phyloP scores from a whole-genome alignment of 2,329 filamentous ascomycete species.

The Chaetomium globosum region DNA sequence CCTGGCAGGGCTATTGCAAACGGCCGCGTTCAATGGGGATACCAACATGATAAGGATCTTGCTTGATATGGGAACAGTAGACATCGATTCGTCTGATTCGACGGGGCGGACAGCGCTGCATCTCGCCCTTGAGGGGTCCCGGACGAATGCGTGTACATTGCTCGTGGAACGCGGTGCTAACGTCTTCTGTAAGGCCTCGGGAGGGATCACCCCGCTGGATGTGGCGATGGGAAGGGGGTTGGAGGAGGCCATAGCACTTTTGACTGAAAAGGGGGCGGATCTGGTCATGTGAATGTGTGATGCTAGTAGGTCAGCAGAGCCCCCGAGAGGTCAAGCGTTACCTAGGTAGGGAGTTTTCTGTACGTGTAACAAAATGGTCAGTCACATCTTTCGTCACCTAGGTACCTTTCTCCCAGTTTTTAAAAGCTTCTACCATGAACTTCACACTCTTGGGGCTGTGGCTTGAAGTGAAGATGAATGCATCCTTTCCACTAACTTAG shows the following conservation, averaged over 20 bases:
- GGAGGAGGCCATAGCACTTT: constrained; percentile 33
- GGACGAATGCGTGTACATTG: constrained; percentile 28
- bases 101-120: constrained; percentile 34
- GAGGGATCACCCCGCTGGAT: constrained; percentile 30
- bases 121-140: constrained; percentile 31
- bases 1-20: constrained; percentile 32
- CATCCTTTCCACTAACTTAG: background rate
- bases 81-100: constrained; percentile 29
- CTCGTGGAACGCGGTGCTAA: constrained; percentile 31
- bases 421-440: no score
- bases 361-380: no score
- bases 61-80: constrained; percentile 30
- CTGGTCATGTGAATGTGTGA: constrained; percentile 30
- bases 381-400: no score
- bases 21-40: constrained; percentile 34
- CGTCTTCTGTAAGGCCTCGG: constrained; percentile 22
- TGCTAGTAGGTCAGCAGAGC: no score
- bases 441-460: background rate
- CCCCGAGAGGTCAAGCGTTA: no score
- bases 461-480: no score
- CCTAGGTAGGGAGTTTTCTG: no score
- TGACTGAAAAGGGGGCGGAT: constrained; percentile 35
- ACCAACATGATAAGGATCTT: constrained; percentile 32
- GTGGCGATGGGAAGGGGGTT: constrained; percentile 34
- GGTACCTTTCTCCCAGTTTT: no score